Evolutionary conservation across 2,329 filamentous ascomycete species (phyloP).

Genomic region (Cercospora brassicicola): DNA sequence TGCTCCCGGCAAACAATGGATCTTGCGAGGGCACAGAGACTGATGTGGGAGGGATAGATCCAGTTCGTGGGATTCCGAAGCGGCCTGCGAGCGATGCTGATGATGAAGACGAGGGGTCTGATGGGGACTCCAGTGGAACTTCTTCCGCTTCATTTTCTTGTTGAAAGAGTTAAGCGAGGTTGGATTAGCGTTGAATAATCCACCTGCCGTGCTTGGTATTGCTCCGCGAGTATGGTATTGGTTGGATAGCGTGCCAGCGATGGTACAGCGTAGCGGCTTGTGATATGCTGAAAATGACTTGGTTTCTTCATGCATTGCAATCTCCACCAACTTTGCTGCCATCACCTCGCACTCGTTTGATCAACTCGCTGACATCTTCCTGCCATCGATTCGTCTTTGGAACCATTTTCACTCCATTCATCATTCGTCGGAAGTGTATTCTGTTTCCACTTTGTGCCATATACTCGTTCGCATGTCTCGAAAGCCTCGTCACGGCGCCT

Average conservation of each 20-base stretch:
- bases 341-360: too few species aligned
- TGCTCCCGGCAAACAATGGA: neutral
- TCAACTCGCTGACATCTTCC: too few species aligned
- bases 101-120: constrained; percentile 18
- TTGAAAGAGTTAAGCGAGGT: too few species aligned
- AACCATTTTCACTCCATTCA: too few species aligned
- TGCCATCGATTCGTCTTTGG: too few species aligned
- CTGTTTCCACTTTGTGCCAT: neutral
- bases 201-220: neutral
- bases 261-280: neutral
- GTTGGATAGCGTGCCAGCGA: constrained; percentile 45
- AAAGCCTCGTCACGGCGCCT: neutral
- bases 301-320: neutral
- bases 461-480: too few species aligned
- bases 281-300: neutral
- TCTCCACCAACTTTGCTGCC: too few species aligned
- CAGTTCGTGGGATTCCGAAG: neutral
- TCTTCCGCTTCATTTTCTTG: neutral
- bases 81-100: constrained; percentile 24
- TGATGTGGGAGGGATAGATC: neutral
- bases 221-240: constrained; percentile 50
- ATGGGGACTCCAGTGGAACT: neutral
- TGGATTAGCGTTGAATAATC: too few species aligned
- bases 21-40: neutral
- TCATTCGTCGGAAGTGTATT: neutral